Conservation (phyloP, 768 basidiomycete species). For the Kwoniella bestiolae region DNA sequence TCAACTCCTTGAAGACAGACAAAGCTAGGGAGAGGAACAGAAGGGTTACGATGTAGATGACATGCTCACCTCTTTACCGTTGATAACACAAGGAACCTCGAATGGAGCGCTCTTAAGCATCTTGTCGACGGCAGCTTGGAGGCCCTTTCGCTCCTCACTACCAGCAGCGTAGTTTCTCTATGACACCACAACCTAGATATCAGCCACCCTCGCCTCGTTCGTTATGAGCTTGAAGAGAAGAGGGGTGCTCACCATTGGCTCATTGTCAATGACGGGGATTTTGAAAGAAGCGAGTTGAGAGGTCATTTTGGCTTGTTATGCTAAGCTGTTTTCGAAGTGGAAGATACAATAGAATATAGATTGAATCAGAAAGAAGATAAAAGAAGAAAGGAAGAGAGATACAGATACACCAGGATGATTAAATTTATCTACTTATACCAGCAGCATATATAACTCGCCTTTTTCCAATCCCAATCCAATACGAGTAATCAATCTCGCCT, state of each 20-base stretch:
- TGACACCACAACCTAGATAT: constrained; percentile 4
- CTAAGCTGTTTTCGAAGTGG: background rate
- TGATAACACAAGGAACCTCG: constrained; percentile 89
- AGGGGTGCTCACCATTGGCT: constrained; percentile 75
- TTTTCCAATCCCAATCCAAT: too few relatives aligned
- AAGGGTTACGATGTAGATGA: background rate
- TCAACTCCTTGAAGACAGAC: too few relatives aligned
- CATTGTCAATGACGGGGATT: constrained; percentile 84
- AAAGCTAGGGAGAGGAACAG: too few relatives aligned
- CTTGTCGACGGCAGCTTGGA: constrained; percentile 73
- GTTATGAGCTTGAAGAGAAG: too few relatives aligned
- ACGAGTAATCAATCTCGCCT: too few relatives aligned
- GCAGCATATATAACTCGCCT: too few relatives aligned
- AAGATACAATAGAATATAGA: background rate
- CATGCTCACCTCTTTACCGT: constrained; percentile 75
- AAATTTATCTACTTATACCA: too few relatives aligned
- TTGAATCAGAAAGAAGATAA: background rate
- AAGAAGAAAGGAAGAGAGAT: background rate
- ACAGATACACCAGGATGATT: too few relatives aligned
- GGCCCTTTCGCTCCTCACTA: constrained; percentile 72
- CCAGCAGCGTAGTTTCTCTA: constrained; percentile 79
- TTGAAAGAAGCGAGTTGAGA: constrained; percentile 75
- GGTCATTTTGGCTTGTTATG: constrained; percentile 29
- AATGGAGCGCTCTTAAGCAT: constrained; percentile 85
- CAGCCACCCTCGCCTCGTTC: background rate